These are phyloP conservation scores for Wickerhamomyces sp. DNA, from an alignment of 1,139 yeast species.

Conservation along the genomic window DNA sequence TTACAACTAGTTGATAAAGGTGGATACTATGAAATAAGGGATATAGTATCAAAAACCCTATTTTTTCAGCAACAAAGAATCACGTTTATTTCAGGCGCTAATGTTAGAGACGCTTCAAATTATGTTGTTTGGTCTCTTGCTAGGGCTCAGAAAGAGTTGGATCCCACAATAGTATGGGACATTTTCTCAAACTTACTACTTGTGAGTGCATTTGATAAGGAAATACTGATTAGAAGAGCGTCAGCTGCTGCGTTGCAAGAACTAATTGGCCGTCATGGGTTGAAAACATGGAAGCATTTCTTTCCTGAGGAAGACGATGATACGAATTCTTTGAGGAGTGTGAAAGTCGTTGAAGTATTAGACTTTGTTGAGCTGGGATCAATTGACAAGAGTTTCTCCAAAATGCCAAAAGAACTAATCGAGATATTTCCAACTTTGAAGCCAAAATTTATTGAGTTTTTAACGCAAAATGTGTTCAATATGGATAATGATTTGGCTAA, in stretches of 20 bases:
- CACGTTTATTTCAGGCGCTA: conserved; percentile 54
- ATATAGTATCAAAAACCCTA: conserved; percentile 36
- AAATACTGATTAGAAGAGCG: conserved; percentile 71
- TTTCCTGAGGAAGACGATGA: conserved; percentile 15
- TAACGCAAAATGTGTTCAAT: conserved; percentile 20
- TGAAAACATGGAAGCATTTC: conserved; percentile 23
- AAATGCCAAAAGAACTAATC: conserved; percentile 31
- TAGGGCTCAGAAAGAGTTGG: conserved; percentile 34
- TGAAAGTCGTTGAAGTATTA: conserved; percentile 56
- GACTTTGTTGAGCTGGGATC: conserved; percentile 44
- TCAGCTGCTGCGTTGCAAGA: conserved; percentile 88
- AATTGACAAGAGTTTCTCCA: conserved; percentile 34
- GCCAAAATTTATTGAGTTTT: conserved; percentile 24
- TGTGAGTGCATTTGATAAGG: conserved; percentile 65
- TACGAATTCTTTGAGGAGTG: conserved; percentile 23
- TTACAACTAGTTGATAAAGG: conserved; percentile 22
- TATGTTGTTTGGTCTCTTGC: conserved; percentile 68
- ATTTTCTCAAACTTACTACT: conserved; percentile 44
- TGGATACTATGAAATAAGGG: conserved; percentile 24
- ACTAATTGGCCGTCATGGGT: conserved; percentile 70
- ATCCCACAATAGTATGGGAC: conserved; percentile 20
- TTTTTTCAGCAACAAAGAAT: conserved; percentile 50
- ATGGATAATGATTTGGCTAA: conserved; percentile 24
- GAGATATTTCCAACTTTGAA: conserved; percentile 19
- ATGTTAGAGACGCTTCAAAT: conserved; percentile 80